These are phyloP conservation scores for Ilyonectria sp. DNA, from an alignment of 2,329 filamentous ascomycete species.

Conservation along the genomic window DNA sequence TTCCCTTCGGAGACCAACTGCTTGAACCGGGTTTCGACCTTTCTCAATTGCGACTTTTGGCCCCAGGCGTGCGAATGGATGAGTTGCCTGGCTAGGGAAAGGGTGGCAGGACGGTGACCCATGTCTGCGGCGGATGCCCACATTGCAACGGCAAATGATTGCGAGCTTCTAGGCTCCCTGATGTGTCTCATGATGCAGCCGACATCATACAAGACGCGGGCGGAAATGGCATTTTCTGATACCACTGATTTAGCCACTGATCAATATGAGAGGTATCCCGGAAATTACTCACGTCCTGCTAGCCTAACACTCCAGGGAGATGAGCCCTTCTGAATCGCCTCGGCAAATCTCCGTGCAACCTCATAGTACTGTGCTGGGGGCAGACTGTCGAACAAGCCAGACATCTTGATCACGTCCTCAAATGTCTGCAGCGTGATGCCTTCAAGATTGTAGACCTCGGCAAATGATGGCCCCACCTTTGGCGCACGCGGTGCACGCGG, in stretches of 20 bases:
- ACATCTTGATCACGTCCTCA: slow-evolving; percentile 34
- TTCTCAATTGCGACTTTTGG: slow-evolving; percentile 30
- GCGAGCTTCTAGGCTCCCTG: slow-evolving; percentile 14
- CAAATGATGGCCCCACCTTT: slow-evolving; percentile 2
- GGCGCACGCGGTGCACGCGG: slow-evolving; percentile 34
- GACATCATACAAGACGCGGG: slow-evolving; percentile 45
- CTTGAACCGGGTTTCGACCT: slow-evolving; percentile 49
- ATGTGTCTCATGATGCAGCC: slow-evolving; percentile 48
- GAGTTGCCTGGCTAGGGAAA: slow-evolving; percentile 47
- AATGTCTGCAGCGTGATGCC: slow-evolving; percentile 44
- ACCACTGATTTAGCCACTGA: slow-evolving; percentile 21
- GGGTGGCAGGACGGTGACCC: slow-evolving; percentile 50
- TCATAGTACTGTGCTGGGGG: slow-evolving; percentile 46
- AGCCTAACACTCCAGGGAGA: slow-evolving; percentile 41
- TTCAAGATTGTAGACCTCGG: slow-evolving; percentile 41
- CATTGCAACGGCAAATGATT: slow-evolving; percentile 43
- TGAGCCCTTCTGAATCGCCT: slow-evolving; percentile 40
- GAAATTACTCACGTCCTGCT: slow-evolving; percentile 41
- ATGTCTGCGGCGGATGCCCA: slow-evolving; percentile 52
- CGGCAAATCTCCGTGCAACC: slow-evolving; percentile 39
- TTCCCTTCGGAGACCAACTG: slow-evolving; percentile 48
- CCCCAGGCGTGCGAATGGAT: slow-evolving; percentile 40
- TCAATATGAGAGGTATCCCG: too few relatives aligned
- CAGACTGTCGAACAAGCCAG: slow-evolving; percentile 36
- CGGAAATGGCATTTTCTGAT: slow-evolving; percentile 40